Evolutionary conservation across 2,329 filamentous ascomycete species (phyloP), one percentile per base, ranked within the genome.

Genomic region (Neophaeococcomyces mojaviensis): DNA sequence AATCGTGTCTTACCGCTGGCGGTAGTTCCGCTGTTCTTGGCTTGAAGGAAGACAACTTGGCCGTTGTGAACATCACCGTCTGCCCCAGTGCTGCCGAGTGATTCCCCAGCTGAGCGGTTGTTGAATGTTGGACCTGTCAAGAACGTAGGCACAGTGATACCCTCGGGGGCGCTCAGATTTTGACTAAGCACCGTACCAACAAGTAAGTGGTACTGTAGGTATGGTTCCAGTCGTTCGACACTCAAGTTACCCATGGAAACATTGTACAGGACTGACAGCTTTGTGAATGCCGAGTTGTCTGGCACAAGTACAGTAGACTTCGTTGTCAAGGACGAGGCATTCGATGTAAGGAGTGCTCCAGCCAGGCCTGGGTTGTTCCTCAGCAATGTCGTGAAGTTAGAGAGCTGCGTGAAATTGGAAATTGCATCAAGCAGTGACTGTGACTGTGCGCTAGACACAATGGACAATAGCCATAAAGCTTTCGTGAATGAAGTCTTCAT

Each of bases 261-360:
- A 16, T 39, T 39, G 36, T 41, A 34, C 6, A 39, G 20, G 4
- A n/a, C 36, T 24, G 39, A 32, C 3, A 47, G 19, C 20, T 47
- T 47, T 15, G 28, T 28, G 39, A 47, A 47, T 15, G 44, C 44
- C 9, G 44, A 47, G 24, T 47, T 47, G 36, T 47, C 44, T 41
- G 44, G 44, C 13, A 47, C 44, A 20, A 47, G 37, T 6, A 47
- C 34, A 10, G 44, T 47, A n/a, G 37, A 41, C 31, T 22, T 15
- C 13, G 12, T 13, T 10, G 44, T 47, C 19, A 47, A 30, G 2
- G 44, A 47, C 10, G 36, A 33, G 3, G 36, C 37, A 19, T 47
- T 47, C 13, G 44, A 47, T 3, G 44, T 47, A n/a, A 47, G 28
- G 3, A 47, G 28, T 3, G 36, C 36, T 18, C 37, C 37, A 7